Conservation (phyloP, 768 basidiomycete genomes). For the Lentinus brumalis region DNA sequence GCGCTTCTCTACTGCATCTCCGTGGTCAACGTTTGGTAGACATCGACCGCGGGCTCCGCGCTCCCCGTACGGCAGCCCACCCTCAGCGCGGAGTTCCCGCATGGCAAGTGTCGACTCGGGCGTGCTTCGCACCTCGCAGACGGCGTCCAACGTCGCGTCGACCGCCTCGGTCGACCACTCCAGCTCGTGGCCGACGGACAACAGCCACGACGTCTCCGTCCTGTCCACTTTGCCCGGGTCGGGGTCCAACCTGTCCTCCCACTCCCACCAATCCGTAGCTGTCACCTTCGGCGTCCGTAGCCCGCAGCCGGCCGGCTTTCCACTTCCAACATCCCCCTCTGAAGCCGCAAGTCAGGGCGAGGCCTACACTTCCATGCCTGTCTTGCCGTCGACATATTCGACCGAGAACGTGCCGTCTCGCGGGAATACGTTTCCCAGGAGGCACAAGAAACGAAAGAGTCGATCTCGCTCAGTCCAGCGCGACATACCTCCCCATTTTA, state of each 20-base stretch:
- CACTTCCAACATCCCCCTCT: neutral
- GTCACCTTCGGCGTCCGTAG: conserved; percentile 1
- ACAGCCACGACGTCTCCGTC: conserved; percentile 2
- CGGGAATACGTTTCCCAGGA: neutral
- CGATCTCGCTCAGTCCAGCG: neutral
- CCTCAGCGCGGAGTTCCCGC: conserved; percentile 13
- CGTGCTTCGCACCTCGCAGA: conserved; percentile 7
- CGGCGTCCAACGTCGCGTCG: conserved; percentile 2
- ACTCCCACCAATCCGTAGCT: neutral
- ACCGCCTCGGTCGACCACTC: conserved; percentile 2
- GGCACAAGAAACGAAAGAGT: neutral
- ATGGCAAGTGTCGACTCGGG: conserved; percentile 13
- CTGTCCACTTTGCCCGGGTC: neutral
- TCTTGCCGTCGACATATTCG: conserved; percentile 2
- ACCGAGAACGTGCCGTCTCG: conserved; percentile 2
- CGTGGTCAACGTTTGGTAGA: conserved; percentile 26
- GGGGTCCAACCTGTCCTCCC: neutral
- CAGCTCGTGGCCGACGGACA: conserved; percentile 1
- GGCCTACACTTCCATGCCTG: conserved; percentile 4
- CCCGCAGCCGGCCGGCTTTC: neutral
- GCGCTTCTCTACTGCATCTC: conserved; percentile 11
- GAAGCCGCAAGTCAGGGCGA: neutral
- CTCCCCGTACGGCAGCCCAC: neutral
- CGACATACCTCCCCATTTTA: neutral
- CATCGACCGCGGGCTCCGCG: neutral